These are phyloP conservation scores for Serendipita sp. DNA, from an alignment of 768 basidiomycete species.

Conservation along the genomic window DNA sequence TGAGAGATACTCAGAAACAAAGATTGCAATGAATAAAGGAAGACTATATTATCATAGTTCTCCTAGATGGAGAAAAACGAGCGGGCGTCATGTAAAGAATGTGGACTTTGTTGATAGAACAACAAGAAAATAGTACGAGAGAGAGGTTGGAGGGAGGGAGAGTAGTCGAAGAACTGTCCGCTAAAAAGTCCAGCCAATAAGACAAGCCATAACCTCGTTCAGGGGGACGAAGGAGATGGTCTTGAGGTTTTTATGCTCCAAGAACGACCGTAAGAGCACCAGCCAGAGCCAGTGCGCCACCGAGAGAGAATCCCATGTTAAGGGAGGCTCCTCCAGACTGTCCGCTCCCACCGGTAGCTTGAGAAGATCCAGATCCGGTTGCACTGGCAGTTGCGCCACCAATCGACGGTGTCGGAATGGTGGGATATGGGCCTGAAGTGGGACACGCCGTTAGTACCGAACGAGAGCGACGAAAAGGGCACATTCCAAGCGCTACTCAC, in stretches of 20 bases:
- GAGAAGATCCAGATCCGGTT: background rate
- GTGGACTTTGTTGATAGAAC: too few species aligned
- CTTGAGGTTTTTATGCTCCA: background rate
- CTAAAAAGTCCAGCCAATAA: background rate
- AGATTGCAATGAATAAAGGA: too few species aligned
- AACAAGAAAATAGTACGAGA: too few species aligned
- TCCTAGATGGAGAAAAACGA: too few species aligned
- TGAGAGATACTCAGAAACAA: too few species aligned
- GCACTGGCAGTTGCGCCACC: background rate
- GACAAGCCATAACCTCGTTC: background rate
- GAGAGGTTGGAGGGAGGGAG: background rate
- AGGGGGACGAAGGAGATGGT: background rate
- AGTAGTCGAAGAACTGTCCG: background rate
- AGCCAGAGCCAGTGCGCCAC: background rate
- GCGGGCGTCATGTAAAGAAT: too few species aligned
- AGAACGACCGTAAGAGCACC: background rate
- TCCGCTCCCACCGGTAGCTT: background rate
- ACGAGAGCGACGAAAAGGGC: background rate
- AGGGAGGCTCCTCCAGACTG: background rate
- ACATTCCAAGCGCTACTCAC: background rate
- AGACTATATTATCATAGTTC: too few species aligned
- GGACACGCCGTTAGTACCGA: background rate
- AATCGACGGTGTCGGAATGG: background rate
- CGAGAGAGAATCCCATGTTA: background rate
- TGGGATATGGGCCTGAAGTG: background rate